Conservation (phyloP, 2,329 filamentous ascomycete genomes). For the Colletotrichum incanum region DNA sequence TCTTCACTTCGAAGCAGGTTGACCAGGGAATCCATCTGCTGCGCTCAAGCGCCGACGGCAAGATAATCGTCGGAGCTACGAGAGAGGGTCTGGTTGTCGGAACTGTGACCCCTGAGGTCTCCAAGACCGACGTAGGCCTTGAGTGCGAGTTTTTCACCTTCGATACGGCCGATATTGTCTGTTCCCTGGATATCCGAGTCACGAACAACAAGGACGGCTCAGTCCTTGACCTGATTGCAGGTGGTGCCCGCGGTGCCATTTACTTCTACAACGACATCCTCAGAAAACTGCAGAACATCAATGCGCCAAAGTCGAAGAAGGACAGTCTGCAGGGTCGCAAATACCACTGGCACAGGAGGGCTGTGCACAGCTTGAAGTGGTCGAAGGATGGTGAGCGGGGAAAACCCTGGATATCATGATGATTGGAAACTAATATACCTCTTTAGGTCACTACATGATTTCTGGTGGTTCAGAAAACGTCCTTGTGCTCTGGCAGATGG, state of each 20-base stretch:
- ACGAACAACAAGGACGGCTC: constrained; percentile 45
- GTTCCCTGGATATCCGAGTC: constrained; percentile 75
- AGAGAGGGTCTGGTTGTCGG: constrained; percentile 73
- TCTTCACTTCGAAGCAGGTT: constrained; percentile 56
- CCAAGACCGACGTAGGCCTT: constrained; percentile 56
- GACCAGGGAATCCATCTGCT: constrained; percentile 60
- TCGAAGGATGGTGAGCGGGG: constrained; percentile 83
- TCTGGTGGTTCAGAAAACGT: constrained; percentile 94
- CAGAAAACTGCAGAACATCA: constrained; percentile 65
- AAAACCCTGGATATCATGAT: background rate
- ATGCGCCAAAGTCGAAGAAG: constrained; percentile 56
- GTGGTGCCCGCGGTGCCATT: constrained; percentile 83
- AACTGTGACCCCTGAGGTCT: constrained; percentile 54
- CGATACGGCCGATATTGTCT: constrained; percentile 75
- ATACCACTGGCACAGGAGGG: constrained; percentile 92
- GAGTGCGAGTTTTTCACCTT: constrained; percentile 72
- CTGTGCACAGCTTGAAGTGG: constrained; percentile 90
- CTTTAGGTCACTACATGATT: constrained; percentile 88
- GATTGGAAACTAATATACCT: constrained; percentile 50
- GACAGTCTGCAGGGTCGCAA: constrained; percentile 73
- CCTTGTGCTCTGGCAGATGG: constrained; percentile 92
- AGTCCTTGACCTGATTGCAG: constrained; percentile 82
- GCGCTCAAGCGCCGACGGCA: constrained; percentile 67
- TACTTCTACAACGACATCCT: constrained; percentile 86
- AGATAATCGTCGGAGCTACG: constrained; percentile 64